Evolutionary conservation across 2,329 filamentous ascomycete genomes (phyloP), one percentile per base, ranked within the genome.

Genomic region (Catunica adiposa): DNA sequence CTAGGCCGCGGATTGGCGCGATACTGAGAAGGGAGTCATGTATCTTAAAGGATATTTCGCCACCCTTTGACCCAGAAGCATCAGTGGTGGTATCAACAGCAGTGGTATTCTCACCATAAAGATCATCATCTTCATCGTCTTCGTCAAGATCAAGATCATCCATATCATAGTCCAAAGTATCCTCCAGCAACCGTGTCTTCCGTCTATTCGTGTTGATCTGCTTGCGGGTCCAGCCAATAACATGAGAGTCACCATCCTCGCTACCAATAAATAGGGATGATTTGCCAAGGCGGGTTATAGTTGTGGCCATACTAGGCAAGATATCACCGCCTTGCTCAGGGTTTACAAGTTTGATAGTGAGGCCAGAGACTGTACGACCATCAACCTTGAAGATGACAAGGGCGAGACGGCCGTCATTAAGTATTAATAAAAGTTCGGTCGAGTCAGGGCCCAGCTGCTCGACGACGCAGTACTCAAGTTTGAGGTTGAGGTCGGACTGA

Each of bases 291-390:
- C 75, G 78, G 23, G 81, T 79, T 1, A 87, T 76, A 59, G 85
- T 89, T 1, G 87, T 83, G 25, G 82, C 77, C 22, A 76, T 71
- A 44, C 76, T 75, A 51, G 76, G 75, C 57, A 94, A 65, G 8
- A 86, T 59, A 29, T 69, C 66, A 6, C 84, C 83, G 8, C 85
- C 84, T 23, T 76, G 73, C 55, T 86, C 79, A 40, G 70, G 63
- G 3, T 77, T 65, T 3, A 96, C 72, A 40, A 78, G 68, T 60
- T 79, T 80, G 54, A 98, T 70, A n/a, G 77, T 80, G 59, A 98
- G 74, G 1, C 88, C 89, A 25, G 89, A 94, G 1, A 98, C 88
- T 1, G 86, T 94, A 55, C 92, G 80, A 15, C 94, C 92, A 65
- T 96, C 89, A 59, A 96, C 79, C 55, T 81, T 82, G 70, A 98